Evolutionary conservation across 345 rosid species (phyloP).

Genomic region (Gossypium anomalum): DNA sequence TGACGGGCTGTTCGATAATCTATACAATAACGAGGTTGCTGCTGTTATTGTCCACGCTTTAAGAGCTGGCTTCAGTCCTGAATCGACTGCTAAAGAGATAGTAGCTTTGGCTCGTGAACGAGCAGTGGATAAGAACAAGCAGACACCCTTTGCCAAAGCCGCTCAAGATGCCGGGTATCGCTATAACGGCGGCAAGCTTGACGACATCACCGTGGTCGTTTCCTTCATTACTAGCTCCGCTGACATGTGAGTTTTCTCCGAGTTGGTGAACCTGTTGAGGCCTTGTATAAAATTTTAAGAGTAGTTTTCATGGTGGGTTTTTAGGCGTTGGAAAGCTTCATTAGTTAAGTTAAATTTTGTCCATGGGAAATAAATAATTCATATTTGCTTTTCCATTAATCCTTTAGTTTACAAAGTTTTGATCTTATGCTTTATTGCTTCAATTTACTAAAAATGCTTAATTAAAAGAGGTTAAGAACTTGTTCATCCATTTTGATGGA

Average conservation of each 20-base stretch:
- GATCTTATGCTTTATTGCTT: slow-evolving; percentile 17
- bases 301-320: neutral
- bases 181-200: slow-evolving; percentile 90
- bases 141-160: slow-evolving; percentile 80
- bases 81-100: slow-evolving; percentile 76
- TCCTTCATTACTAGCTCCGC: slow-evolving; percentile 46
- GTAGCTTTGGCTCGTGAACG: slow-evolving; percentile 82
- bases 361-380: neutral
- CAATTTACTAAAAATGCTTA: neutral
- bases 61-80: slow-evolving; percentile 72
- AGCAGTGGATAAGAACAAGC: slow-evolving; percentile 66
- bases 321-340: neutral
- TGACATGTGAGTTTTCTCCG: neutral
- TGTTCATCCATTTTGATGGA: too few species aligned
- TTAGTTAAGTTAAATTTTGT: neutral
- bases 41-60: slow-evolving; percentile 70
- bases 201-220: slow-evolving; percentile 92
- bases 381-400: neutral
- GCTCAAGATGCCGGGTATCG: slow-evolving; percentile 93
- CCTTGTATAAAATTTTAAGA: neutral
- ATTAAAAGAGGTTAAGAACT: neutral
- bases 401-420: neutral
- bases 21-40: slow-evolving; percentile 76
- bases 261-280: neutral
- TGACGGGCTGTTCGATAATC: slow-evolving; percentile 85